phyloP scores from a whole-genome alignment of 2,329 filamentous ascomycete species.

The Gnomoniopsis smithogilvyi region DNA sequence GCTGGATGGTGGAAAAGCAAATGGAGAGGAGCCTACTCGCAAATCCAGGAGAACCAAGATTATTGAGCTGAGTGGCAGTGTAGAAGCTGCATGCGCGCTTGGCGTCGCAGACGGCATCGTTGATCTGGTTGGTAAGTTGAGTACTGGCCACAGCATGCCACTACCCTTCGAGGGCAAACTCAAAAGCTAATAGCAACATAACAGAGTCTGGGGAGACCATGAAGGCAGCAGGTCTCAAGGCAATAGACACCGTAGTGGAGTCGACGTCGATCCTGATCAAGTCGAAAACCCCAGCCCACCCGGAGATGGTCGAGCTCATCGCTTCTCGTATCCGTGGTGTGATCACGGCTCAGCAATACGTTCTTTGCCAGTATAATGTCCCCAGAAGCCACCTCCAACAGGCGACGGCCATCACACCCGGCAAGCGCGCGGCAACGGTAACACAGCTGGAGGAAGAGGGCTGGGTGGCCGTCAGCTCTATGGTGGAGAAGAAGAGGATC shows the following conservation, averaged over 20 bases:
- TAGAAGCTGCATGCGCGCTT: slow-evolving; percentile 92
- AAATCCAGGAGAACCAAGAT: slow-evolving; percentile 76
- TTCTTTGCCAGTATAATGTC: slow-evolving; percentile 96
- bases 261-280: slow-evolving; percentile 89
- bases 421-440: slow-evolving; percentile 88
- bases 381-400: slow-evolving; percentile 63
- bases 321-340: slow-evolving; percentile 85
- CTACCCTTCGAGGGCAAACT: not conserved
- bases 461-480: slow-evolving; percentile 92
- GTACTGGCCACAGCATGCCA: not conserved
- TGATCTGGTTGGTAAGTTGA: slow-evolving; percentile 81
- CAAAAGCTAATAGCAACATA: not conserved
- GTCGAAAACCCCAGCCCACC: slow-evolving; percentile 78
- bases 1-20: slow-evolving; percentile 35
- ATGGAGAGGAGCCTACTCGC: slow-evolving; percentile 30
- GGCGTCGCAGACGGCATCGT: slow-evolving; percentile 97
- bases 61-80: slow-evolving; percentile 91
- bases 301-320: slow-evolving; percentile 78
- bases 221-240: slow-evolving; percentile 89
- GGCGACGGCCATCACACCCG: slow-evolving; percentile 79
- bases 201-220: slow-evolving; percentile 97
- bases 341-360: slow-evolving; percentile 90
- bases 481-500: slow-evolving; percentile 87
- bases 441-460: slow-evolving; percentile 83
- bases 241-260: slow-evolving; percentile 89